Evolutionary conservation across 257 asterid genomes (phyloP).

Genomic region (Solanum medicagineum): DNA sequence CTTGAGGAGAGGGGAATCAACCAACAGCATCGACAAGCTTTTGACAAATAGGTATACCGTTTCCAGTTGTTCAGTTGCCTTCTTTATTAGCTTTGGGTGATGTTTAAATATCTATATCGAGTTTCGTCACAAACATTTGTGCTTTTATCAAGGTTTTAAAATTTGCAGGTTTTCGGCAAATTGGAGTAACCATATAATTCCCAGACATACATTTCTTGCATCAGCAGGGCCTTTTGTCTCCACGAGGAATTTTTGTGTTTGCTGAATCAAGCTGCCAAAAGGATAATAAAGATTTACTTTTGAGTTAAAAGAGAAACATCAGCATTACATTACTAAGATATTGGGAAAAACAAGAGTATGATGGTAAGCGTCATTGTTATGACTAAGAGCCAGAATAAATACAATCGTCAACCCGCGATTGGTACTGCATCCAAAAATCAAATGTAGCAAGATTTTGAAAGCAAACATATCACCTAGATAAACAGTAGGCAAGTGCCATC

Average conservation of each 20-base stretch:
- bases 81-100: neutral
- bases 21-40: neutral
- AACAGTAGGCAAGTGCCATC: slow-evolving; percentile 78
- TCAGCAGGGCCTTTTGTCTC: slow-evolving; percentile 69
- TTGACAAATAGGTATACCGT: neutral
- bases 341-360: neutral
- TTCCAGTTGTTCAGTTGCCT: slow-evolving; percentile 8
- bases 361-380: neutral
- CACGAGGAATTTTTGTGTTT: slow-evolving; percentile 68
- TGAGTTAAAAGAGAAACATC: neutral
- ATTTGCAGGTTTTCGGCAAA: neutral
- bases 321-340: neutral
- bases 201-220: slow-evolving; percentile 48
- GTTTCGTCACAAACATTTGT: neutral
- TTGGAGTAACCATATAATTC: neutral
- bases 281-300: neutral
- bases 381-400: neutral
- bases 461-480: slow-evolving; percentile 49
- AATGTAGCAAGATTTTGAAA: neutral
- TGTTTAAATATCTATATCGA: neutral
- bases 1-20: neutral
- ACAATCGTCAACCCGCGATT: neutral
- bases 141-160: neutral
- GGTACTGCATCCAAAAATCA: neutral
- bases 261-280: slow-evolving; percentile 74